Percentiles rank a stretch among this genome's conserved stretches.
Conservation (phyloP, 345 rosid species). For the Erucastrum elatum region DNA sequence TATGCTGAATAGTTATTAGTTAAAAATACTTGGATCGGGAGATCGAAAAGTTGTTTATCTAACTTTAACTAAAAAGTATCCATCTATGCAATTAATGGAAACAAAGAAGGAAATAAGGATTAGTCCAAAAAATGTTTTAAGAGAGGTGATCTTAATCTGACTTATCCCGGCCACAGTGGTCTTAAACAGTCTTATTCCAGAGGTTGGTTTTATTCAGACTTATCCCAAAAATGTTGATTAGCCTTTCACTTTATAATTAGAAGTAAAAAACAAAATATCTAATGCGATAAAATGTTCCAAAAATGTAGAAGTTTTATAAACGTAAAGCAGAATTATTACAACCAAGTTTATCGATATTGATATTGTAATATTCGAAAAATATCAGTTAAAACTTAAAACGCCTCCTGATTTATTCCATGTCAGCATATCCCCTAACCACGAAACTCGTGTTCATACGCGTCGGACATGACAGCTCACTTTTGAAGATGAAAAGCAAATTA, state of each 20-base stretch:
- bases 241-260: not conserved
- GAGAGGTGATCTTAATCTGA: not conserved
- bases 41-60: not conserved
- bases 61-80: not conserved
- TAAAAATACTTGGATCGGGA: not conserved
- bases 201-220: not conserved
- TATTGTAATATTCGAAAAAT: not conserved
- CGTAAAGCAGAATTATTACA: not conserved
- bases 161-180: not conserved
- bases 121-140: not conserved
- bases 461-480: conserved; percentile 21
- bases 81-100: not conserved
- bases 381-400: not conserved
- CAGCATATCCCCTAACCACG: conserved; percentile 19
- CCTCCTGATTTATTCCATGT: conserved; percentile 3
- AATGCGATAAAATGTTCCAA: too few species aligned
- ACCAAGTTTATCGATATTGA: not conserved
- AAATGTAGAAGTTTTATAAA: not conserved
- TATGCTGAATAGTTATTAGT: not conserved
- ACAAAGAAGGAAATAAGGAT: not conserved
- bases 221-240: not conserved
- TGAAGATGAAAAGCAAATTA: conserved; percentile 4
- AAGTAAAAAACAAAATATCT: too few species aligned
- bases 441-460: conserved; percentile 10
- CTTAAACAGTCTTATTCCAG: not conserved